A percentile compares a stretch with the other conserved stretches of the same genome.
These are phyloP conservation scores for Claviceps digitariae DNA, from an alignment of 2,329 filamentous ascomycete genomes.

Conservation along the genomic window DNA sequence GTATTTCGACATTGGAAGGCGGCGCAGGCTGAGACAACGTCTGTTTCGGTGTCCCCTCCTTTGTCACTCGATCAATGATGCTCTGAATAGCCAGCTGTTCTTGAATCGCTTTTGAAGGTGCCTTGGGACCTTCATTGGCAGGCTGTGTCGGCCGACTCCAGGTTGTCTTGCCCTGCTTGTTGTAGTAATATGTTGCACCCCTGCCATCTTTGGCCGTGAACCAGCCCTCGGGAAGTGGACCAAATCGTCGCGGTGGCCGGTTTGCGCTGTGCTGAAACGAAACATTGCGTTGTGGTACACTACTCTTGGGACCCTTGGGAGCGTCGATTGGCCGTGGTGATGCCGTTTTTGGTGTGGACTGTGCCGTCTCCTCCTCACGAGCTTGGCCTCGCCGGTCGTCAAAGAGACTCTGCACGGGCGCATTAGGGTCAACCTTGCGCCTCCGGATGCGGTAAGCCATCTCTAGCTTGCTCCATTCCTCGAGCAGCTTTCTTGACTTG, in stretches of 20 bases:
- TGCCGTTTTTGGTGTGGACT: conserved; percentile 25
- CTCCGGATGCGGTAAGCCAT: conserved; percentile 86
- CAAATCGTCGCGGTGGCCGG: conserved; percentile 38
- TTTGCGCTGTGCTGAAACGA: conserved; percentile 35
- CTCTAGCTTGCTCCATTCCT: conserved; percentile 81
- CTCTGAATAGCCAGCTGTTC: conserved; percentile 67
- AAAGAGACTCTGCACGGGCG: conserved; percentile 39
- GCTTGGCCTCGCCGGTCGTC: conserved; percentile 45
- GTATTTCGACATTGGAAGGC: conserved; percentile 31
- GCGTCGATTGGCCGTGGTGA: conserved; percentile 35
- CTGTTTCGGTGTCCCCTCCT: conserved; percentile 40
- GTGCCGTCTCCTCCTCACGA: conserved; percentile 26
- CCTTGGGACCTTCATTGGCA: conserved; percentile 50
- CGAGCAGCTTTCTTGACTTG: conserved; percentile 57
- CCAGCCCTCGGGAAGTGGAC: conserved; percentile 69
- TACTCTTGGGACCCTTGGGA: conserved; percentile 48
- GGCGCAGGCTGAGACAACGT: conserved; percentile 52
- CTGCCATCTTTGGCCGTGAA: conserved; percentile 58
- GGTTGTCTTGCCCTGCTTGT: conserved; percentile 59
- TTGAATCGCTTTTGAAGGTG: conserved; percentile 47
- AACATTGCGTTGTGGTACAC: conserved; percentile 37
- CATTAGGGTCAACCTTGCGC: conserved; percentile 67
- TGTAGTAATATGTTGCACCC: conserved; percentile 78
- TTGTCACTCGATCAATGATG: conserved; percentile 74
- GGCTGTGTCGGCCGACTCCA: conserved; percentile 68